A percentile compares a stretch with the other conserved stretches of the same genome.
phyloP scores from a whole-genome alignment of 2,329 filamentous ascomycete genomes.

The Colletotrichum paranaense region DNA sequence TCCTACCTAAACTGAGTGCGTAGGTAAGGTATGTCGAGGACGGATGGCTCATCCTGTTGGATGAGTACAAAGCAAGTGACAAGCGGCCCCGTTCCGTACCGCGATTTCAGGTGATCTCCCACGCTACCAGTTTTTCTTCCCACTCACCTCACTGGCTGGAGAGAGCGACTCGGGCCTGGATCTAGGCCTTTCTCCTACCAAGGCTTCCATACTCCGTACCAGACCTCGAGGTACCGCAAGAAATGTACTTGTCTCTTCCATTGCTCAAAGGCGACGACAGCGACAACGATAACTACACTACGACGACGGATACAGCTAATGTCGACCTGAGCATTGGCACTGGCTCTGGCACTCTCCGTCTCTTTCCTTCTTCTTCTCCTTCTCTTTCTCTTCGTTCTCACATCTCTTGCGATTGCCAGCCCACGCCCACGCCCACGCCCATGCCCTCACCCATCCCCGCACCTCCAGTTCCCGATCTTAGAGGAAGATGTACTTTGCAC shows the following conservation, averaged over 20 bases:
- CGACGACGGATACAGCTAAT: conserved; percentile 15
- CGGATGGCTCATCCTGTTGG: background rate
- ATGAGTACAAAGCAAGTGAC: background rate
- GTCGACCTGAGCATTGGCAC: background rate
- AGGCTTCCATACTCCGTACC: too few relatives aligned
- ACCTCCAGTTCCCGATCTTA: background rate
- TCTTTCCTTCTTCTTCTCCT: background rate
- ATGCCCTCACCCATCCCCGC: background rate
- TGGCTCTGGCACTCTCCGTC: background rate
- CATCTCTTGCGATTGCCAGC: background rate
- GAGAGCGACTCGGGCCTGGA: background rate
- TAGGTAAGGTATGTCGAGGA: background rate
- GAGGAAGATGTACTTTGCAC: background rate
- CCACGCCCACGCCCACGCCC: too few relatives aligned
- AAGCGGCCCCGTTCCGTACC: conserved; percentile 2
- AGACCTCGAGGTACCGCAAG: background rate
- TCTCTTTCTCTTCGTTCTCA: background rate
- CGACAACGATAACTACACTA: background rate
- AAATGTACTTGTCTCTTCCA: background rate
- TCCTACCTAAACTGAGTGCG: too few relatives aligned
- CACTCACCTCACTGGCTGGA: background rate
- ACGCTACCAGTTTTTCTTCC: background rate
- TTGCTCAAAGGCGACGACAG: background rate
- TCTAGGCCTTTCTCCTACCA: background rate
- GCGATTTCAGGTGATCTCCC: background rate